Percentiles rank a stretch among this genome's conserved stretches.
These are phyloP conservation scores for Flaveria sonorensis DNA, from an alignment of 129 eudicot species.

Conservation along the genomic window DNA sequence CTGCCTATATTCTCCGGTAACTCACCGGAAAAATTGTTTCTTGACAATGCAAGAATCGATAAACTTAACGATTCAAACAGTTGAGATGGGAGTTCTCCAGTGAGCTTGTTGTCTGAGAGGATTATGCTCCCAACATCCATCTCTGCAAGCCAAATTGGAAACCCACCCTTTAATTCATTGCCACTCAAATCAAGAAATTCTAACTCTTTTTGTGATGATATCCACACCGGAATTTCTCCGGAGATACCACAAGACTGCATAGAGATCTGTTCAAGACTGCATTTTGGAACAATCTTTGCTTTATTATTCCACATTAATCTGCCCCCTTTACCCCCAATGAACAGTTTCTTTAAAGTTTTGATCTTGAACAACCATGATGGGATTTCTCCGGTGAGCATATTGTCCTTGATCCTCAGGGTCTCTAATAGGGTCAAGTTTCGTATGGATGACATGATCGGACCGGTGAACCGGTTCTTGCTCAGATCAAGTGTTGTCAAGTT, in stretches of 20 bases:
- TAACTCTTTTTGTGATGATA: constrained; percentile 48
- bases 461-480: constrained; percentile 48
- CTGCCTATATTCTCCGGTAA: constrained; percentile 58
- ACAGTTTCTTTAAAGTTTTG: constrained; percentile 39
- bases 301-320: constrained; percentile 51
- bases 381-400: constrained; percentile 52
- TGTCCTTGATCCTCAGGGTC: constrained; percentile 41
- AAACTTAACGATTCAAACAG: constrained; percentile 47
- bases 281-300: constrained; percentile 48
- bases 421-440: constrained; percentile 40
- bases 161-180: constrained; percentile 44
- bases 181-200: constrained; percentile 50
- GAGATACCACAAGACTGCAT: constrained; percentile 41
- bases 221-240: constrained; percentile 52
- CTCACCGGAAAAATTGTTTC: constrained; percentile 59
- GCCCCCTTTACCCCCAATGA: constrained; percentile 53
- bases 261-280: constrained; percentile 47
- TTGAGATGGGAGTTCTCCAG: constrained; percentile 49
- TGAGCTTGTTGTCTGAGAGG: constrained; percentile 53
- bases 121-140: constrained; percentile 57
- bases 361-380: constrained; percentile 54
- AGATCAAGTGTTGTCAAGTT: constrained; percentile 47
- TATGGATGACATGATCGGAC: constrained; percentile 46
- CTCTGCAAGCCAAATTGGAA: constrained; percentile 62
- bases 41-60: constrained; percentile 53